Evolutionary conservation across 441 rosid species (phyloP).

Genomic region (Bruguiera hainesii): DNA sequence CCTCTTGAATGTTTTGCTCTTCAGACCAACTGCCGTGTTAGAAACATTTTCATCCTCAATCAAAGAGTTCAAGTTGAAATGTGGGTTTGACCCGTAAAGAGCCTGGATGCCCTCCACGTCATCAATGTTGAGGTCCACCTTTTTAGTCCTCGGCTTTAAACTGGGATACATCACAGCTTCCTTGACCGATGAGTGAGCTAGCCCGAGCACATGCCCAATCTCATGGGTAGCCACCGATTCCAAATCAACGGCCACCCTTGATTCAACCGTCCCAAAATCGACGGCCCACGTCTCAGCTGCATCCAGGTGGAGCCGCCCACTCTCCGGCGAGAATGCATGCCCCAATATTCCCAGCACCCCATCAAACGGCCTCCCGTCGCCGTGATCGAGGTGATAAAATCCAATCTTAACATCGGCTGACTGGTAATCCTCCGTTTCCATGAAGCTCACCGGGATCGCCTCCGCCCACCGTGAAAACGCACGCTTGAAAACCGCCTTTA

Average conservation of each 20-base stretch:
- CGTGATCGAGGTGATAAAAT: slow-evolving; percentile 59
- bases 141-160: slow-evolving; percentile 54
- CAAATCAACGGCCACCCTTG: slow-evolving; percentile 63
- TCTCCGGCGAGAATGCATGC: slow-evolving; percentile 81
- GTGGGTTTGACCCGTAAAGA: slow-evolving; percentile 75
- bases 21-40: slow-evolving; percentile 20
- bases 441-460: slow-evolving; percentile 65
- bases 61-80: slow-evolving; percentile 49
- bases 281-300: slow-evolving; percentile 74
- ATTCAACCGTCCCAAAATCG: slow-evolving; percentile 40
- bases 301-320: slow-evolving; percentile 75
- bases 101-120: slow-evolving; percentile 78
- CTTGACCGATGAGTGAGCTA: slow-evolving; percentile 66
- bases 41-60: slow-evolving; percentile 48
- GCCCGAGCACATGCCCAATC: slow-evolving; percentile 83
- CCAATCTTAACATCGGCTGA: slow-evolving; percentile 62
- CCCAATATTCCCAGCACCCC: slow-evolving; percentile 76
- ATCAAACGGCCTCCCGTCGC: slow-evolving; percentile 80
- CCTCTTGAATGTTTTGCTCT: slow-evolving; percentile 24
- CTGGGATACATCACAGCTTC: slow-evolving; percentile 93
- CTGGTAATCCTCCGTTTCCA: slow-evolving; percentile 35
- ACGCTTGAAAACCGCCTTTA: slow-evolving; percentile 39
- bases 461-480: slow-evolving; percentile 67
- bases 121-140: slow-evolving; percentile 61
- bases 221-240: slow-evolving; percentile 94